These are phyloP conservation scores for Fusarium sp. DNA, from an alignment of 2,329 filamentous ascomycete genomes.

Conservation along the genomic window DNA sequence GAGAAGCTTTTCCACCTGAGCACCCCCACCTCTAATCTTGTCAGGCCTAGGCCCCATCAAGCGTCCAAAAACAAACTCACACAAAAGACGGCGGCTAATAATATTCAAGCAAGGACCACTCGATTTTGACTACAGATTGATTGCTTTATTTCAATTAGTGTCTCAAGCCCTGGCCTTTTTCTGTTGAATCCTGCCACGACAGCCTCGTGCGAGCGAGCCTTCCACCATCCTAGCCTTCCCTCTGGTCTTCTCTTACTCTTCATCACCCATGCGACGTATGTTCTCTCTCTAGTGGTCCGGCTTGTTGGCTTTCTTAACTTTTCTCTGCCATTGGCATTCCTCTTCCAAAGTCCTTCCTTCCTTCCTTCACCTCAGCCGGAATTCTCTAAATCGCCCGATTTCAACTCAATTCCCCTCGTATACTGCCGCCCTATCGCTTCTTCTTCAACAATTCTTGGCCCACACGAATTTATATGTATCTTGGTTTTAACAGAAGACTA, in stretches of 20 bases:
- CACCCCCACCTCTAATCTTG: conserved; percentile 5
- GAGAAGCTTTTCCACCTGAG: background rate
- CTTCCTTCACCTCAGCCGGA: conserved; percentile 13
- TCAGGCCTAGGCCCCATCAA: background rate
- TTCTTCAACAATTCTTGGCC: conserved; percentile 14
- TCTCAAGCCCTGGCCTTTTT: conserved; percentile 10
- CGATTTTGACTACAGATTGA: background rate
- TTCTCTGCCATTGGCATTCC: conserved; percentile 18
- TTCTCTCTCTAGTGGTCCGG: conserved; percentile 20
- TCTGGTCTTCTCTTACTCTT: conserved; percentile 16
- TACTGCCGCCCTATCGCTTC: conserved; percentile 24
- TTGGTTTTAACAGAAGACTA: conserved; percentile 15
- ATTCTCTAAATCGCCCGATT: conserved; percentile 26
- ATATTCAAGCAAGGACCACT: background rate
- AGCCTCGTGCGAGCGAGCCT: conserved; percentile 45
- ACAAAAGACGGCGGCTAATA: background rate
- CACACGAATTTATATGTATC: conserved; percentile 5
- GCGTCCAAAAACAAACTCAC: conserved; percentile 5
- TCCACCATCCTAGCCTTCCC: conserved; percentile 48
- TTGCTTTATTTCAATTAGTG: background rate
- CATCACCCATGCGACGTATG: conserved; percentile 11
- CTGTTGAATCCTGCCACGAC: conserved; percentile 34
- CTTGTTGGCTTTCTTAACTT: conserved; percentile 12
- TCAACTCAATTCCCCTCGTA: conserved; percentile 24
- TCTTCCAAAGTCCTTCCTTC: conserved; percentile 16